phyloP scores from a whole-genome alignment of 768 basidiomycete species.

The Scleroderma citrinum region DNA sequence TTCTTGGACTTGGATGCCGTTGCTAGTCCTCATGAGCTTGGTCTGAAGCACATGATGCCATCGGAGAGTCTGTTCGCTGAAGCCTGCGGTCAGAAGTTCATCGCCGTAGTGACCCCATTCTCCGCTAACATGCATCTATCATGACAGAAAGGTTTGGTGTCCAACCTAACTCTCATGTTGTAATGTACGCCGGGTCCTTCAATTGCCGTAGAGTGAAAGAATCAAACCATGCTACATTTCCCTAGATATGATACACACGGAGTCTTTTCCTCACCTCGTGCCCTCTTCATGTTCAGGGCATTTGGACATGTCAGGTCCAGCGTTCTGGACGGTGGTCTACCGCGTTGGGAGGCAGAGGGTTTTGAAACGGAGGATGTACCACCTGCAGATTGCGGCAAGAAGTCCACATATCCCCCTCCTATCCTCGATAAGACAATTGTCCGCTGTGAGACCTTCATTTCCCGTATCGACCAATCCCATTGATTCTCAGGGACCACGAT shows the following conservation, averaged over 20 bases:
- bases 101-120: background rate
- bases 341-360: constrained; percentile 69
- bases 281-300: constrained; percentile 89
- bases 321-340: constrained; percentile 90
- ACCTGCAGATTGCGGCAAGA: constrained; percentile 15
- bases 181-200: constrained; percentile 49
- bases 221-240: constrained; percentile 6
- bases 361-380: constrained; percentile 40
- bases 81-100: constrained; percentile 61
- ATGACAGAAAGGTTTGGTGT: constrained; percentile 67
- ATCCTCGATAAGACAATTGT: constrained; percentile 44
- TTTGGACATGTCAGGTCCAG: constrained; percentile 86
- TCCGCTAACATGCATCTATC: constrained; percentile 5
- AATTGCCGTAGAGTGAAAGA: constrained; percentile 1
- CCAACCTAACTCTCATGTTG: constrained; percentile 65
- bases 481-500: constrained; percentile 10
- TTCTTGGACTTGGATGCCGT: constrained; percentile 81
- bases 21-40: constrained; percentile 65
- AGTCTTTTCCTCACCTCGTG: constrained; percentile 88
- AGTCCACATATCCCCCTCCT: constrained; percentile 47
- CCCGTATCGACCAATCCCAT: constrained; percentile 26
- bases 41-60: constrained; percentile 95
- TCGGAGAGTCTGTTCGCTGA: constrained; percentile 59
- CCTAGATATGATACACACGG: constrained; percentile 84
- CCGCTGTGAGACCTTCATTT: constrained; percentile 33